These are phyloP conservation scores for Zelonia costaricensis DNA, from an alignment of 208 protist species.

Conservation along the genomic window DNA sequence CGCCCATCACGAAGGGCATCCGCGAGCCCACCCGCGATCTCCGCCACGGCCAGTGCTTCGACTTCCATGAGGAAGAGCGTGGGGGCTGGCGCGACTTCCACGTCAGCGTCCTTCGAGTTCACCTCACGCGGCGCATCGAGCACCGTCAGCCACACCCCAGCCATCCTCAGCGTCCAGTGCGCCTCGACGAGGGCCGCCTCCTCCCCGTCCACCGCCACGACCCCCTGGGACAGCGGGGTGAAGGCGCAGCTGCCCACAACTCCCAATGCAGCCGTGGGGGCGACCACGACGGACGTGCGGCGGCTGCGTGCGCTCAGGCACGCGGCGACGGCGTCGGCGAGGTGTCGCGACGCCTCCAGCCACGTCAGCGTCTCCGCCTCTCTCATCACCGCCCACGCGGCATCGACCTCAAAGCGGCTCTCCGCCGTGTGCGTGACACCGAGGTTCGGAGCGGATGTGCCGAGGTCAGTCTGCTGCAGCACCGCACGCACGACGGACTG, in stretches of 20 bases:
- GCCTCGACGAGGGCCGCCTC: slow-evolving; percentile 16
- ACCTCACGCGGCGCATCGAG: not conserved
- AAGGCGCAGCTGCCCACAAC: not conserved
- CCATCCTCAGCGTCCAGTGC: slow-evolving; percentile 12
- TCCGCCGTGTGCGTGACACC: no score
- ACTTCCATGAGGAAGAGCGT: no score
- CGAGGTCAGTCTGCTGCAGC: no score
- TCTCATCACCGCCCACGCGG: no score
- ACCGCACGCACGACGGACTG: not conserved
- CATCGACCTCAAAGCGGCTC: no score
- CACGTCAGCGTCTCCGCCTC: not conserved
- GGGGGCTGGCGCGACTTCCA: not conserved
- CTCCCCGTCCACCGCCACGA: not conserved
- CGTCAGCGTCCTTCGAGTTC: no score
- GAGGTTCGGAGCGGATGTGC: no score
- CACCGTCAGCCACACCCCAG: slow-evolving; percentile 3
- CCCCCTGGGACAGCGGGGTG: not conserved
- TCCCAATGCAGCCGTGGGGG: no score
- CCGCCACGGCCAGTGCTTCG: no score
- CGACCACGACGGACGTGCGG: not conserved
- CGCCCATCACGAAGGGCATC: no score
- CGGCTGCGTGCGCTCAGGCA: not conserved
- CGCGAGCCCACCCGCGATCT: no score
- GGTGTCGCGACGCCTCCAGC: not conserved
- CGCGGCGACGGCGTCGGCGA: not conserved